phyloP scores from a whole-genome alignment of 2,329 filamentous ascomycete species.

The Fusarium stilboides region DNA sequence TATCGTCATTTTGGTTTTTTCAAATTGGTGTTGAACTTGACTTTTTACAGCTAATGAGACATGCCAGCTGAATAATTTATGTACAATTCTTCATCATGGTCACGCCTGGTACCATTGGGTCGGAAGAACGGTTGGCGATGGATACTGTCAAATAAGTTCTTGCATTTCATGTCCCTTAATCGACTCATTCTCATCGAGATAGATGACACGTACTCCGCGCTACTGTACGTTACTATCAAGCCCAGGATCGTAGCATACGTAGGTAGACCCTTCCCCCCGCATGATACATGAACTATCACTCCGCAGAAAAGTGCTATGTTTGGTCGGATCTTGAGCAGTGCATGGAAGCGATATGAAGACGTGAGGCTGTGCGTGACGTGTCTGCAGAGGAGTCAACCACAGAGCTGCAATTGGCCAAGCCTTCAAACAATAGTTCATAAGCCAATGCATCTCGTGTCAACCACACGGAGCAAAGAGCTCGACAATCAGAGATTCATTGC shows the following conservation, averaged over 20 bases:
- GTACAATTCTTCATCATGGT: too few species aligned
- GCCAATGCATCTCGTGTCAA: constrained; percentile 16
- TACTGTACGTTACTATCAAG: background rate
- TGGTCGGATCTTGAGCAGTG: constrained; percentile 5
- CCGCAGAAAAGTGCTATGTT: constrained; percentile 1
- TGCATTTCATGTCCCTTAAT: too few species aligned
- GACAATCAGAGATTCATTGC: constrained; percentile 1
- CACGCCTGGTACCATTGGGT: too few species aligned
- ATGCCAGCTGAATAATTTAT: too few species aligned
- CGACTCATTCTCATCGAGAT: background rate
- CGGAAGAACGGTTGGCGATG: too few species aligned
- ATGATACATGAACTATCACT: constrained; percentile 19
- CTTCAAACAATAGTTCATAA: constrained; percentile 11
- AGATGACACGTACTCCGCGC: constrained; percentile 3
- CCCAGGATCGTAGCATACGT: background rate
- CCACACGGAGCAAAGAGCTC: constrained; percentile 13
- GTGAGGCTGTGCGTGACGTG: constrained; percentile 40
- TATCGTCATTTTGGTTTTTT: background rate
- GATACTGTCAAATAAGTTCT: too few species aligned
- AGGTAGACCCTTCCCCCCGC: constrained; percentile 19
- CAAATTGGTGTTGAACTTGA: background rate
- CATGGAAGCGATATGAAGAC: constrained; percentile 40
- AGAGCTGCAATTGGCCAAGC: constrained; percentile 27
- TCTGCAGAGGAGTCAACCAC: constrained; percentile 26
- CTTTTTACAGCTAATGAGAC: background rate